phyloP scores from a whole-genome alignment of 805 yeast genomes.

The Candida insectorum region DNA sequence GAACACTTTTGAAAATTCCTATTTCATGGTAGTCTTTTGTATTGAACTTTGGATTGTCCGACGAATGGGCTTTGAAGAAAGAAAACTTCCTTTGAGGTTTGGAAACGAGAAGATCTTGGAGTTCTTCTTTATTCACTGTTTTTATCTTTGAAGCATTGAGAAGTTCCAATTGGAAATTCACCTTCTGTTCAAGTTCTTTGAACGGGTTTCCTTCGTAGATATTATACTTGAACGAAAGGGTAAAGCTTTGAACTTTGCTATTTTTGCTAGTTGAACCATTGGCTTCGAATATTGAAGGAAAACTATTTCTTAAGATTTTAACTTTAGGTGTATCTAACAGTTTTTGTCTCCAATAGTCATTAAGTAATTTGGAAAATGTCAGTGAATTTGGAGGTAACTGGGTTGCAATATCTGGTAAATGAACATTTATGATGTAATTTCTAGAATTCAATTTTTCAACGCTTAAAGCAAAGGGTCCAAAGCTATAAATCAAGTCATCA shows the following conservation, averaged over 20 bases:
- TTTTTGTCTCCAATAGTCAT: too few relatives aligned
- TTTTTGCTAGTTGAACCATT: too few relatives aligned
- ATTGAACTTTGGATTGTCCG: constrained; percentile 14
- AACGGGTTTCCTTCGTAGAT: constrained; percentile 34
- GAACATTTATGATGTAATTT: constrained; percentile 33
- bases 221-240: constrained; percentile 32
- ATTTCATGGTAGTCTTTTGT: constrained; percentile 29
- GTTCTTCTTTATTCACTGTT: constrained; percentile 14
- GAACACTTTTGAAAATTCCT: constrained; percentile 26
- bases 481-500: constrained; percentile 30
- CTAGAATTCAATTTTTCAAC: constrained; percentile 33
- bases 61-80: constrained; percentile 17
- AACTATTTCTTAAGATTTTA: too few relatives aligned
- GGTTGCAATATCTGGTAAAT: constrained; percentile 41
- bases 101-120: constrained; percentile 31
- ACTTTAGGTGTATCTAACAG: too few relatives aligned
- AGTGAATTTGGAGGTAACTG: constrained; percentile 27
- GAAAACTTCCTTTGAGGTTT: constrained; percentile 18
- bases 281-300: too few relatives aligned
- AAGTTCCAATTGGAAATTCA: constrained; percentile 26
- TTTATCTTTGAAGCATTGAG: constrained; percentile 20
- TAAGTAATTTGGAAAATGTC: too few relatives aligned
- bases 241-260: too few relatives aligned
- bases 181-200: constrained; percentile 17
- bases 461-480: too few relatives aligned